Evolutionary conservation across 2,329 filamentous ascomycete genomes (phyloP), one percentile per base, ranked within the genome.

Genomic region (Pestalotiopsis sp.): DNA sequence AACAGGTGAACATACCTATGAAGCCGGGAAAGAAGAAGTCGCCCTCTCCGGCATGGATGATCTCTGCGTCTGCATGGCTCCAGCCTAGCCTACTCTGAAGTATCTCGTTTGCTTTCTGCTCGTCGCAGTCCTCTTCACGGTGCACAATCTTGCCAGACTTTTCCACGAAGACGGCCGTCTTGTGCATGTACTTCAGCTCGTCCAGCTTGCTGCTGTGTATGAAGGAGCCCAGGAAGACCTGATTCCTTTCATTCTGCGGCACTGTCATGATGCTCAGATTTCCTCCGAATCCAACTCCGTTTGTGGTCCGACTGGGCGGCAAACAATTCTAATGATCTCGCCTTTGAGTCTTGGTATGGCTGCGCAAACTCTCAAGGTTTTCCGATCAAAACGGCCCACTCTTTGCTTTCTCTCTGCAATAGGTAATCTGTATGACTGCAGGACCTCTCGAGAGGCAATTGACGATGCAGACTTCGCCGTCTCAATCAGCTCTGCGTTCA

Each of bases 1-100:
- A 17, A 41, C 14, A 45, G 63, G 13, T 41, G 63, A 27, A 78
- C 84, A 73, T 78, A 92, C 91, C 91, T 70, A 96, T 90, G 76
- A 95, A 94, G 5, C 93, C 93, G 0, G 93, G 93, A 74, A 96
- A 95, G 84, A 94, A 94, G 82, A 95, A 95, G 67, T 92, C 87
- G 12, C 86, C 86, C 4, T 83, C 82, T 58, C 79, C 75, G 61
- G 76, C 76, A 2, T 71, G 73, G 12, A 78, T 75, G 11, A 86
- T 74, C 2, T 78, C 73, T 17, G 86, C 81, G 3, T 84, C 78
- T 6, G 74, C 74, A 1, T 68, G 70, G 1, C 71, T 68, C 87
- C 87, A 89, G 2, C 82, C 84, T 5, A 89, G 78, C 23, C 73
- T 72, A n/a, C 78, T 72, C 41, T 84, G 73, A 41, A 86, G 69